Evolutionary conservation across 78 protist species (phyloP).

Genomic region (Anaeramoeba flamelloides): DNA sequence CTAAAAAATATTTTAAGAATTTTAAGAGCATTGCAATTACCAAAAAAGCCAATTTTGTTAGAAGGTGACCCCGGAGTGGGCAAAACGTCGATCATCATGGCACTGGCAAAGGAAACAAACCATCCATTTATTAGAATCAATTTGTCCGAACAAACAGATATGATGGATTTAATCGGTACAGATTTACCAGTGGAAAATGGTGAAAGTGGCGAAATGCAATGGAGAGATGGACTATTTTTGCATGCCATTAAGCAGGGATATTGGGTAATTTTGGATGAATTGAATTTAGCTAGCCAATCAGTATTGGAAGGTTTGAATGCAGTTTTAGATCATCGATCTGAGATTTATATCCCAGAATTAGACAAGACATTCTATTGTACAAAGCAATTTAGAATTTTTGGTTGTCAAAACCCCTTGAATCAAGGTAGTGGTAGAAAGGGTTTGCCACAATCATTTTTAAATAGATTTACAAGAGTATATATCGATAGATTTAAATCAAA

Average conservation of each 20-base stretch:
- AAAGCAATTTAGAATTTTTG: slow-evolving; percentile 8
- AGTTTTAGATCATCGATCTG: slow-evolving; percentile 82
- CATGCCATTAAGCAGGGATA: slow-evolving; percentile 61
- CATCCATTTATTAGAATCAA: slow-evolving; percentile 78
- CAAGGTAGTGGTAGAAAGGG: slow-evolving; percentile 98
- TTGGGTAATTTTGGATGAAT: slow-evolving; percentile 98
- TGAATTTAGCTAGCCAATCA: slow-evolving; percentile 96
- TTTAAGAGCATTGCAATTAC: slow-evolving; percentile 69
- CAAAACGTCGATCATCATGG: slow-evolving; percentile 80
- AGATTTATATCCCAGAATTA: slow-evolving; percentile 85
- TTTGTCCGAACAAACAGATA: slow-evolving; percentile 96
- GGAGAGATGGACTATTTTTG: slow-evolving; percentile 83
- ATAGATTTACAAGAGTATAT: slow-evolving; percentile 72
- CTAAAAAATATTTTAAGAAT: slow-evolving; percentile 52
- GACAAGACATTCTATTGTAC: slow-evolving; percentile 47
- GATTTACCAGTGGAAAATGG: slow-evolving; percentile 84
- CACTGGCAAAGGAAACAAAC: slow-evolving; percentile 63
- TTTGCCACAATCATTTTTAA: slow-evolving; percentile 91
- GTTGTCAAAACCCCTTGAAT: slow-evolving; percentile 70
- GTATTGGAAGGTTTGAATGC: slow-evolving; percentile 99
- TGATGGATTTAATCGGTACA: slow-evolving; percentile 90
- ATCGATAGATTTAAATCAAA: not conserved
- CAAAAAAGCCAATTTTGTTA: slow-evolving; percentile 3
- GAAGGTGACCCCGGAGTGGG: slow-evolving; percentile 96
- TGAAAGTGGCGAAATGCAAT: slow-evolving; percentile 62